phyloP scores from a whole-genome alignment of 306 rosid species.

The Phaseolus lunatus region DNA sequence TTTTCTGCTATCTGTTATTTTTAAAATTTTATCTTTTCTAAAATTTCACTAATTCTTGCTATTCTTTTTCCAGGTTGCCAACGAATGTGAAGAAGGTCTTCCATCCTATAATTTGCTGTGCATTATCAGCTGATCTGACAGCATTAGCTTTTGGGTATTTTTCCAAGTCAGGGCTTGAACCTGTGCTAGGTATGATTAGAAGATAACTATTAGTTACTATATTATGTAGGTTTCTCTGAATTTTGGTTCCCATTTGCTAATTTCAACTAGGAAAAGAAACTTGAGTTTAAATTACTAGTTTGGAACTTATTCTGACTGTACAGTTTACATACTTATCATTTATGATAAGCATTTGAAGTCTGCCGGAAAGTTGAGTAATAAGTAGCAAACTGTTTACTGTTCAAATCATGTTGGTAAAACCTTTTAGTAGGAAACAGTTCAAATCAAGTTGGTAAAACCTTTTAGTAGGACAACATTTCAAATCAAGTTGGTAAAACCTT shows the following conservation, averaged over 20 bases:
- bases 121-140: conserved; percentile 79
- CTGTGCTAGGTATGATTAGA: conserved; percentile 80
- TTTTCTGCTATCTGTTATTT: neutral
- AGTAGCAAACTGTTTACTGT: neutral
- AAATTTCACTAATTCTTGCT: conserved; percentile 23
- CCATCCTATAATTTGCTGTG: conserved; percentile 94
- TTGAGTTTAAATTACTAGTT: conserved; percentile 20
- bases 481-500: conserved; percentile 29
- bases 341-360: conserved; percentile 27
- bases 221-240: neutral
- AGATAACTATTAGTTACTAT: conserved; percentile 38
- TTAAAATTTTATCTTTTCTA: conserved; percentile 14
- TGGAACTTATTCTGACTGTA: conserved; percentile 24
- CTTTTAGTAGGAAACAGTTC: no score
- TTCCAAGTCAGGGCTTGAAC: conserved; percentile 81
- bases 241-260: conserved; percentile 31
- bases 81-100: conserved; percentile 77
- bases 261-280: conserved; percentile 11
- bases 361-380: conserved; percentile 22
- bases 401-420: conserved; percentile 25
- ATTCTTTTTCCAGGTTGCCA: conserved; percentile 68
- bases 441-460: conserved; percentile 25
- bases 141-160: conserved; percentile 80
- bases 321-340: conserved; percentile 1
- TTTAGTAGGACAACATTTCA: conserved; percentile 11